A percentile compares a stretch with the other conserved stretches of the same genome.
These are phyloP conservation scores for Blastomyces emzantsi DNA, from an alignment of 2,329 filamentous ascomycete species.

Conservation along the genomic window DNA sequence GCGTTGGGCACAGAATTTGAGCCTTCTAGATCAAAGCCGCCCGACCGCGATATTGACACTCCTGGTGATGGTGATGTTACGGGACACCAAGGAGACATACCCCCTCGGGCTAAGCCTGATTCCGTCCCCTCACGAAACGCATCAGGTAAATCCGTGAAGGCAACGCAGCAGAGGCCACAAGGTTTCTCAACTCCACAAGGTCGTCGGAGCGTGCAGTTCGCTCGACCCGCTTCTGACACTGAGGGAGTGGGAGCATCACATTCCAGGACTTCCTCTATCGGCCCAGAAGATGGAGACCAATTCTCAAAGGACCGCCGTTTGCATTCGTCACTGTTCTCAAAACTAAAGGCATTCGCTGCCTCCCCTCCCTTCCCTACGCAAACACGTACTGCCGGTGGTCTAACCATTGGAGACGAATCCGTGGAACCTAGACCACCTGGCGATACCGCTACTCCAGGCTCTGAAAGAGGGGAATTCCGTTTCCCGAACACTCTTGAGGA, in stretches of 20 bases:
- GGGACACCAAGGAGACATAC: neutral
- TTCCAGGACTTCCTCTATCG: slow-evolving; percentile 56
- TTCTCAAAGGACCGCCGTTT: slow-evolving; percentile 48
- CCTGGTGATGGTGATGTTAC: neutral
- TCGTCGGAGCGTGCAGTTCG: slow-evolving; percentile 68
- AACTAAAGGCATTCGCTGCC: slow-evolving; percentile 63
- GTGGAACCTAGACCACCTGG: slow-evolving; percentile 32
- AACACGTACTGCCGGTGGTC: slow-evolving; percentile 41
- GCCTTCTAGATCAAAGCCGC: neutral
- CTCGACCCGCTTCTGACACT: slow-evolving; percentile 45
- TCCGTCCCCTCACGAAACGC: slow-evolving; percentile 21
- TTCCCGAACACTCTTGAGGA: slow-evolving; percentile 49
- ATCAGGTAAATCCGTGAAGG: slow-evolving; percentile 22
- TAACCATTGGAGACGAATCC: slow-evolving; percentile 33
- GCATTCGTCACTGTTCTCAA: slow-evolving; percentile 61
- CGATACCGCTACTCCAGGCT: slow-evolving; percentile 38
- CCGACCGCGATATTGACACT: neutral
- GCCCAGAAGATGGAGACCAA: slow-evolving; percentile 51
- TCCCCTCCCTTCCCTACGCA: slow-evolving; percentile 43
- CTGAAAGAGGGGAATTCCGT: slow-evolving; percentile 42
- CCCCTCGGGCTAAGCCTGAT: slow-evolving; percentile 14
- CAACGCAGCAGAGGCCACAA: slow-evolving; percentile 21
- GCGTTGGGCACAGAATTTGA: neutral
- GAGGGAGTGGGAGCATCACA: slow-evolving; percentile 41
- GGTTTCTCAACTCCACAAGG: slow-evolving; percentile 35